A percentile compares a stretch with the other conserved stretches of the same genome.
phyloP scores from a whole-genome alignment of 2,329 filamentous ascomycete species.

The Aureobasidium lini region DNA sequence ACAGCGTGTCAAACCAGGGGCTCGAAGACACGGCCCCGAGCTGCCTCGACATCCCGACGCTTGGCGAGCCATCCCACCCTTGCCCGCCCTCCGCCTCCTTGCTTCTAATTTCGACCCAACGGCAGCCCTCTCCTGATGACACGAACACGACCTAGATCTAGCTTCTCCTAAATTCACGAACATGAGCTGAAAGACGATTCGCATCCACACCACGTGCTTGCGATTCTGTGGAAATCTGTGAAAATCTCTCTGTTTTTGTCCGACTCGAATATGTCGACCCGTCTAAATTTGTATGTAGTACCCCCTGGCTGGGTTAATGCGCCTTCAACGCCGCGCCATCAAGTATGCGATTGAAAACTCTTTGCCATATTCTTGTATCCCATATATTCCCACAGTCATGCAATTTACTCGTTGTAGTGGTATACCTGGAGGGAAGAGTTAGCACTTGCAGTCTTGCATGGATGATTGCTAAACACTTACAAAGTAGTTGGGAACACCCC shows the following conservation, averaged over 20 bases:
- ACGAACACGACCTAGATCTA: not conserved
- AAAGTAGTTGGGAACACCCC: constrained; percentile 93
- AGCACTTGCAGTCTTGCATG: not conserved
- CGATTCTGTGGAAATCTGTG: not conserved
- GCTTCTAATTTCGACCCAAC: constrained; percentile 10
- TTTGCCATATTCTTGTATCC: not conserved
- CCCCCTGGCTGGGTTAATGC: not conserved
- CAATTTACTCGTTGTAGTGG: constrained; percentile 72
- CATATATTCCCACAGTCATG: not conserved
- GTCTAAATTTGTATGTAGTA: constrained; percentile 12
- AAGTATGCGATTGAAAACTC: not conserved
- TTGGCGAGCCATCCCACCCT: not conserved
- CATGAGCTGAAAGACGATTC: not conserved
- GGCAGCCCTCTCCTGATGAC: constrained; percentile 6
- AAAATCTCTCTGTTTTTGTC: not conserved
- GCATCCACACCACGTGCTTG: not conserved
- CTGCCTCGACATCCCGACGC: not conserved
- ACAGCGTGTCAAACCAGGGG: constrained; percentile 5
- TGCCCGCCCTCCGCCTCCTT: not conserved
- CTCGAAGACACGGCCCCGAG: not conserved
- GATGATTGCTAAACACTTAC: constrained; percentile 45
- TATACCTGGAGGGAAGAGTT: constrained; percentile 54
- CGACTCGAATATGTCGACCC: not conserved
- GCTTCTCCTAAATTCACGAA: not conserved
- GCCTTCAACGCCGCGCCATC: constrained; percentile 13